These are phyloP conservation scores for Alternaria sp. DNA, from an alignment of 2,329 filamentous ascomycete species.

Conservation along the genomic window DNA sequence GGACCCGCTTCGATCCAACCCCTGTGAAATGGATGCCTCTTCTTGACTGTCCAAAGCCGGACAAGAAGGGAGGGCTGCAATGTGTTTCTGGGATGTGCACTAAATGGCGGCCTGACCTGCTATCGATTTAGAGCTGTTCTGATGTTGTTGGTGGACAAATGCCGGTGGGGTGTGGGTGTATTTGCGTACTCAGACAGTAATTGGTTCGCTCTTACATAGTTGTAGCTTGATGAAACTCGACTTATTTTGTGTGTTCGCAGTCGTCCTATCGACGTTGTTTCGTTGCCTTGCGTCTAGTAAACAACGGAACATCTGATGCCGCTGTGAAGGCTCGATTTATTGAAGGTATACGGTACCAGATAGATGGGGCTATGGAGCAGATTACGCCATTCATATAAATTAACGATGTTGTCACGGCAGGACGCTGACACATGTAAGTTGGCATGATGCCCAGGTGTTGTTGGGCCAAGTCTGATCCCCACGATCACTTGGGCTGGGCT, in stretches of 20 bases:
- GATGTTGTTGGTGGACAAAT: background rate
- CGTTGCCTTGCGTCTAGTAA: background rate
- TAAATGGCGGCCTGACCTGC: background rate
- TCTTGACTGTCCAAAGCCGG: background rate
- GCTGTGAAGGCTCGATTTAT: background rate
- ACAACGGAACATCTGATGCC: background rate
- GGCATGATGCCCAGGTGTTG: background rate
- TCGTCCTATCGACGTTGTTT: background rate
- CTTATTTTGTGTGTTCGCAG: background rate
- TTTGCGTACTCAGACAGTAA: background rate
- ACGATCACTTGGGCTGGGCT: background rate
- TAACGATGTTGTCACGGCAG: background rate
- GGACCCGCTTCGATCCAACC: background rate
- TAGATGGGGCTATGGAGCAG: background rate
- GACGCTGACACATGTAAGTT: background rate
- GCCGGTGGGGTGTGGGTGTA: background rate
- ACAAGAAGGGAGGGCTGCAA: background rate
- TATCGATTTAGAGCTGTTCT: background rate
- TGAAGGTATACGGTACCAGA: background rate
- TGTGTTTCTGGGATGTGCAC: background rate
- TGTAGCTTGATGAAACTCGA: background rate
- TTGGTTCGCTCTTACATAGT: background rate
- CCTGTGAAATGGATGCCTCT: background rate
- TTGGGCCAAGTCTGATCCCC: background rate
- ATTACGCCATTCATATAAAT: background rate